Evolutionary conservation across 371 early-diverging fungal species (phyloP), one percentile per base, ranked within the genome.

Genomic region (Coemansia sp.): DNA sequence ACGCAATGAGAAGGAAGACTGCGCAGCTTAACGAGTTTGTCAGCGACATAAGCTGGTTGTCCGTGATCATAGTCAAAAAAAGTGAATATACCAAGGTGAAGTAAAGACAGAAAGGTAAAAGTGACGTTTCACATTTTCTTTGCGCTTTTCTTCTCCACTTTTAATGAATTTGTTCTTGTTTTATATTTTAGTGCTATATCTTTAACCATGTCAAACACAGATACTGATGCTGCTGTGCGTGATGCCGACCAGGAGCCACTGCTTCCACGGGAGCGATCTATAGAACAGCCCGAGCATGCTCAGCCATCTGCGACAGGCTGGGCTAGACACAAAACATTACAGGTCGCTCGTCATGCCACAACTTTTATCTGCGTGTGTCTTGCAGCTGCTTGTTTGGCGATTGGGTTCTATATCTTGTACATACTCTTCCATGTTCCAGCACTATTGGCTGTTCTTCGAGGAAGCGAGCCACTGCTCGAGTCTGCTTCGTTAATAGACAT

Each of bases 11-110:
- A 16, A 72, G 53, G n/a, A 72, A 72, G 14, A 67, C 64, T 22
- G 65, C 58, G 58, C 68, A 72, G 37, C 72, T 68, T 0, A 72
- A 56, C 51, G 72, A 57, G 56, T 72, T 72, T n/a, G 72, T 72
- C 24, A 72, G 59, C 11, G 61, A 26, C 72, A 72, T 72, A 18
- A 72, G 65, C 68, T 72, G 72, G 59, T 55, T 68, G 59, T 72
- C 72, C n/a, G 72, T 67, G 45, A 72, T 72, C 72, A 72, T 72
- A 13, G 31, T 47, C 11, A n/a, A 59, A 29, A 39, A 29, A 39
- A 27, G 14, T 11, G 21, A 51, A 21, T 26, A 56, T 18, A 5
- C 16, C 14, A 14, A 8, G 13, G n/a, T n/a, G 26, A 57, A 37
- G 21, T 26, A 54, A 27, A 18, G 22, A 40, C 7, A 63, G 40